Conservation (phyloP, 1,139 yeast species). For the Pichia cactophila region DNA sequence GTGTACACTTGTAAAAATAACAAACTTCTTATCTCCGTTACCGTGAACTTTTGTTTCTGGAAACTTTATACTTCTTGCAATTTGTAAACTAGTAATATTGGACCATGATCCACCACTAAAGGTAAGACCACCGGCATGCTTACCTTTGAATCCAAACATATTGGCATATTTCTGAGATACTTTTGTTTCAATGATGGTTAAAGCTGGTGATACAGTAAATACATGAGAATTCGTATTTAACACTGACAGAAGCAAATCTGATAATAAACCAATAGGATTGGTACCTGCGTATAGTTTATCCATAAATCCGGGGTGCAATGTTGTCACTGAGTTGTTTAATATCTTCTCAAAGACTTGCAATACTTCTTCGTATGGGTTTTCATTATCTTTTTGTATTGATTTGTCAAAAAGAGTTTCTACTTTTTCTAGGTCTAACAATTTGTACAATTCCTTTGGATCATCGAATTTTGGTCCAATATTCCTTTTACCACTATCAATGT, state of each 20-base stretch:
- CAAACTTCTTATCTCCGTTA: conserved; percentile 48
- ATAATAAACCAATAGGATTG: conserved; percentile 74
- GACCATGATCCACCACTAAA: conserved; percentile 89
- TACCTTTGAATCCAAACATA: conserved; percentile 50
- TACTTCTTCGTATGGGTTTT: conserved; percentile 30
- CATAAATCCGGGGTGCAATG: conserved; percentile 83
- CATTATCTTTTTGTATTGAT: conserved; percentile 15
- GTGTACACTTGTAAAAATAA: conserved; percentile 63
- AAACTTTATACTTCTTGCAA: conserved; percentile 58
- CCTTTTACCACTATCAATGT: conserved; percentile 30
- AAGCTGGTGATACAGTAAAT: conserved; percentile 76
- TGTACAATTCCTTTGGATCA: conserved; percentile 30
- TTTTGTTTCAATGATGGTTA: conserved; percentile 66
- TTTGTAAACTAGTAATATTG: conserved; percentile 70
- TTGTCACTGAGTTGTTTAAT: conserved; percentile 63
- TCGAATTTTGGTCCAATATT: conserved; percentile 32
- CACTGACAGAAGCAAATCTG: conserved; percentile 62
- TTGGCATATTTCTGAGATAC: conserved; percentile 64
- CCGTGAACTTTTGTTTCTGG: conserved; percentile 70
- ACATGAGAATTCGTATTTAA: conserved; percentile 83
- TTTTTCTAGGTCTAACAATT: conserved; percentile 19
- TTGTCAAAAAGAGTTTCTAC: conserved; percentile 13
- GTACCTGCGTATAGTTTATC: conserved; percentile 81
- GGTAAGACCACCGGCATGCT: conserved; percentile 71
- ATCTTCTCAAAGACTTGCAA: conserved; percentile 48